Conservation (phyloP, 768 basidiomycete genomes). For the Phaeolepiota aurea region DNA sequence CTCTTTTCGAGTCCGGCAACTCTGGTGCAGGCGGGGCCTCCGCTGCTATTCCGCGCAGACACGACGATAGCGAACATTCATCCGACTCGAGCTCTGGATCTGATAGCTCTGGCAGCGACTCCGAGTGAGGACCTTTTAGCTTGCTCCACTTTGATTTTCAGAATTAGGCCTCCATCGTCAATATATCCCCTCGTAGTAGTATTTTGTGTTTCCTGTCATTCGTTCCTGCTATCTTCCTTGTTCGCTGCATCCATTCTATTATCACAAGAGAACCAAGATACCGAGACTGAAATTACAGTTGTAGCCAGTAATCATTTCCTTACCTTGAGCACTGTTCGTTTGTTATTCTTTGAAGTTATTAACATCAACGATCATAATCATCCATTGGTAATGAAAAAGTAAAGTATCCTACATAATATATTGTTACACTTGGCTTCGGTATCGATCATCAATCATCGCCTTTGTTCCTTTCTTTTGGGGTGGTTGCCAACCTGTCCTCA, state of each 20-base stretch:
- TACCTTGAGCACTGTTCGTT: neutral
- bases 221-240: constrained; percentile 1
- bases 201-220: constrained; percentile 10
- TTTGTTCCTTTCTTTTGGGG: constrained; percentile 35
- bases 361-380: too few species aligned
- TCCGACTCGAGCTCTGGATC: constrained; percentile 74
- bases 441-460: constrained; percentile 13
- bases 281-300: constrained; percentile 26
- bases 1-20: constrained; percentile 64
- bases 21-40: constrained; percentile 30
- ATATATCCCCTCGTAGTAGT: constrained; percentile 5
- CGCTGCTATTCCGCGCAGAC: constrained; percentile 25
- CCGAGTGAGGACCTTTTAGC: constrained; percentile 44
- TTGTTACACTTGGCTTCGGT: constrained; percentile 4
- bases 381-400: too few species aligned
- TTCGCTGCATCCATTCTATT: constrained; percentile 11
- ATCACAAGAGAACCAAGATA: neutral
- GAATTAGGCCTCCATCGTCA: too few species aligned
- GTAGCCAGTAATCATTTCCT: constrained; percentile 40
- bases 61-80: constrained; percentile 62
- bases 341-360: too few species aligned
- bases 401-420: neutral
- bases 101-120: constrained; percentile 79
- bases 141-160: constrained; percentile 11
- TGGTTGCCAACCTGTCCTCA: constrained; percentile 49